Base-by-base conservation (phyloP, 2,329 filamentous ascomycete species). In the Cytospora piceae region DNA sequence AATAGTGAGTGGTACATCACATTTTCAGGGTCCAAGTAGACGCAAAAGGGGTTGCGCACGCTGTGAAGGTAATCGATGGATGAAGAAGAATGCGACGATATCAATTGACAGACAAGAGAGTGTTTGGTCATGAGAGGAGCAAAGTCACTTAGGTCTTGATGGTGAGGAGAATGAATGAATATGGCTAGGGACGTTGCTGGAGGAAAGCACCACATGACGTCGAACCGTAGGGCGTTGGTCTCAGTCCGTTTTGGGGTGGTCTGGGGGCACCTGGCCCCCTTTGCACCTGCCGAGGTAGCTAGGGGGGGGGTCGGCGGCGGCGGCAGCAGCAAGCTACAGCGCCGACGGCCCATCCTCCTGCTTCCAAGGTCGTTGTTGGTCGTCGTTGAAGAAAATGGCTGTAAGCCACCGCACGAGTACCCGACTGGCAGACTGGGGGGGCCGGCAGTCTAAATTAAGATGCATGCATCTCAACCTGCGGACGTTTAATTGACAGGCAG, bases 201-300 rank as follows among this genome's bases (percentile, higher is more conserved):
- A 58, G 56, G 17, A 42, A 42, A 29, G n/a, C 37, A 52, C 42
- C 63, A 59, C 63, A 65, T 67, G 66, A 67, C 66, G 66, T 67
- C 49, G 66, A 29, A 54, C n/a, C 46, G 37, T 55, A 37, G 61
- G 39, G 31, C 27, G 37, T 63, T 57, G 8, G 42, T 12, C 20
- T n/a, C 34, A 37, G 12, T 12, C 27, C 27, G 34, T 62, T 53
- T 39, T 29, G 51, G 59, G 42, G 34, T 24, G 42, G 46, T 22
- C 9, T 49, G 15, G 39, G 17, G 46, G 9, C 9, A 46, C 20
- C 11, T 3, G 9, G 11, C 34, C 34, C 34, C 34, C 34, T 14
- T 14, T 1, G 34, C 14, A 34, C 27, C 32, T 17, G 27, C 9
- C 27, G 27, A n/a, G n/a, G 22, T 11, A 22, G 58, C 46, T 61